Conservation (phyloP, 768 basidiomycete genomes). For the Naganishia friedmannii region DNA sequence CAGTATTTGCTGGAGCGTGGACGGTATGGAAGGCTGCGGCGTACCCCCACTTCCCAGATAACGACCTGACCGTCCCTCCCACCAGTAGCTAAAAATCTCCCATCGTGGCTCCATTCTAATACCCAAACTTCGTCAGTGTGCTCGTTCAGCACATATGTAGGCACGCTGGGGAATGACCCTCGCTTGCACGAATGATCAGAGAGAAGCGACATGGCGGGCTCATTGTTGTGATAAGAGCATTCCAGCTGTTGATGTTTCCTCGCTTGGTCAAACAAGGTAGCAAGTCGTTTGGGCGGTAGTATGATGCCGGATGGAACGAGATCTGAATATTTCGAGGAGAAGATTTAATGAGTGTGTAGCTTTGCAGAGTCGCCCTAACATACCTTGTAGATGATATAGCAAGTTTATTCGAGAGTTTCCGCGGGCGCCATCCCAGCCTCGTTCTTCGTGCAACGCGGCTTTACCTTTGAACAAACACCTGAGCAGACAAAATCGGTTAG, state of each 20-base stretch:
- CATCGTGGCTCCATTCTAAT: slow-evolving; percentile 90
- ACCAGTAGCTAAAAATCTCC: slow-evolving; percentile 75
- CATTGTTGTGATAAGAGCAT: slow-evolving; percentile 78
- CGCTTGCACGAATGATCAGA: slow-evolving; percentile 79
- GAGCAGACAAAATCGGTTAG: slow-evolving; percentile 30
- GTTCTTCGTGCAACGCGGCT: slow-evolving; percentile 74
- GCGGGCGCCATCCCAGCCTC: slow-evolving; percentile 83
- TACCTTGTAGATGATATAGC: slow-evolving; percentile 78
- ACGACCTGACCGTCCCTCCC: slow-evolving; percentile 83
- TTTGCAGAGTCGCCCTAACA: background rate
- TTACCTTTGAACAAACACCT: slow-evolving; percentile 58
- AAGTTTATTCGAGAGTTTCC: slow-evolving; percentile 74
- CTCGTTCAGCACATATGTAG: slow-evolving; percentile 77
- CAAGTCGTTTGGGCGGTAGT: slow-evolving; percentile 85
- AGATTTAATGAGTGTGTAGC: background rate
- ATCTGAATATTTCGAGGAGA: slow-evolving; percentile 56
- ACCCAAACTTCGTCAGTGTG: slow-evolving; percentile 96
- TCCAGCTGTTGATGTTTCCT: slow-evolving; percentile 70
- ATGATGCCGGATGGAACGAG: slow-evolving; percentile 87
- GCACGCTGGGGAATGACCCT: slow-evolving; percentile 74
- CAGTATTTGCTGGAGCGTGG: slow-evolving; percentile 36
- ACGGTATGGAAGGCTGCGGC: slow-evolving; percentile 50
- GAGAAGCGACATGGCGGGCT: slow-evolving; percentile 71
- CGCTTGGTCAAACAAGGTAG: slow-evolving; percentile 80
- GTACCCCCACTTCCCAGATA: slow-evolving; percentile 68